phyloP scores from a whole-genome alignment of 768 basidiomycete species.

The Auriculariales sp. region DNA sequence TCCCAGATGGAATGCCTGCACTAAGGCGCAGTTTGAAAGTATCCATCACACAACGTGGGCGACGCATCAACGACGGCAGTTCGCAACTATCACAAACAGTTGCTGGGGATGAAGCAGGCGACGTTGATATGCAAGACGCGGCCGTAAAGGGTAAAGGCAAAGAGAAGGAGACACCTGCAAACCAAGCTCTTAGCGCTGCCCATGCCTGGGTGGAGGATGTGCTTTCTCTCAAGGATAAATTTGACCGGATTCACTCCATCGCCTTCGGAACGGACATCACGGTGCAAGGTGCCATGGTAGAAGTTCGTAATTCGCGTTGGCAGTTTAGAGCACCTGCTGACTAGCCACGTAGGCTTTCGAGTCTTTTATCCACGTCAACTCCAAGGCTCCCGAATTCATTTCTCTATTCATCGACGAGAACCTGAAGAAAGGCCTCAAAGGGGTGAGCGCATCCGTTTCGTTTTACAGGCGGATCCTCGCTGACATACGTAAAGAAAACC shows the following conservation, averaged over 20 bases:
- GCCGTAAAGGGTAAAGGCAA: conserved; percentile 43
- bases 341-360: conserved; percentile 60
- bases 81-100: conserved; percentile 17
- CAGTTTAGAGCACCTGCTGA: background rate
- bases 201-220: conserved; percentile 90
- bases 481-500: conserved; percentile 52
- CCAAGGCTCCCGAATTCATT: conserved; percentile 83
- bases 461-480: conserved; percentile 4
- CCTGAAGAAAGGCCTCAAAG: conserved; percentile 85
- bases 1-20: conserved; percentile 48
- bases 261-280: conserved; percentile 63
- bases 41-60: conserved; percentile 60
- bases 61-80: conserved; percentile 54
- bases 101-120: conserved; percentile 18
- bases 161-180: conserved; percentile 21
- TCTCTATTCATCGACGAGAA: conserved; percentile 96
- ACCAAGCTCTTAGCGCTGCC: conserved; percentile 39
- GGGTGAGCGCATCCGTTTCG: conserved; percentile 36
- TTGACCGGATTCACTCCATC: conserved; percentile 57
- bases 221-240: conserved; percentile 81
- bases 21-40: conserved; percentile 56
- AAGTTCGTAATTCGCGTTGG: conserved; percentile 34
- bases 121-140: conserved; percentile 22
- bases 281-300: conserved; percentile 69
- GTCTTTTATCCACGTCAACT: conserved; percentile 78